Conservation (phyloP, 768 basidiomycete genomes). For the Suillus sp. region DNA sequence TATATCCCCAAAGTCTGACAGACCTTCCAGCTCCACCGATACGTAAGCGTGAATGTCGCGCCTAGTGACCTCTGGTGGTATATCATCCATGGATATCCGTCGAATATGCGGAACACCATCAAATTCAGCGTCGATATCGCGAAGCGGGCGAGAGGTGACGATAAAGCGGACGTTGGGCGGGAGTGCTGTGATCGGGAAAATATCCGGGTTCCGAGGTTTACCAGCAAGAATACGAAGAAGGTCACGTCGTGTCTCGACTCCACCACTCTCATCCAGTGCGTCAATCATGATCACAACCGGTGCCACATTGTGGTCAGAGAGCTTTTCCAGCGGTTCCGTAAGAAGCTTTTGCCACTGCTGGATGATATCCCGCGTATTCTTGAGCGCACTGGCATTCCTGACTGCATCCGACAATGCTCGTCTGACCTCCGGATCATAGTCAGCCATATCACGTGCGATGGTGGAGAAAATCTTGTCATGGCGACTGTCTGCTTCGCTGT, state of each 20-base stretch:
- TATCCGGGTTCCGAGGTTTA: background rate
- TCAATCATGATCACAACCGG: slow-evolving; percentile 31
- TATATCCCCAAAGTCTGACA: background rate
- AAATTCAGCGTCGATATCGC: background rate
- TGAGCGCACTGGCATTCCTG: background rate
- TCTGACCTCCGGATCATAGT: background rate
- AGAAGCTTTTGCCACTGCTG: slow-evolving; percentile 23
- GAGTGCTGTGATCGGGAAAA: background rate
- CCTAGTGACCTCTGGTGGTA: background rate
- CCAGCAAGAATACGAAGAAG: slow-evolving; percentile 17
- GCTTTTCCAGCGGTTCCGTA: slow-evolving; percentile 14
- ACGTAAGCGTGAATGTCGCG: slow-evolving; percentile 7
- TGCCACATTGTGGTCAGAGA: slow-evolving; percentile 10
- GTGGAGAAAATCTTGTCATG: too few relatives aligned
- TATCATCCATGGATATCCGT: background rate
- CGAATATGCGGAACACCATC: background rate
- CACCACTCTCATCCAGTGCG: slow-evolving; percentile 23
- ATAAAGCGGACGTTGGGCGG: slow-evolving; percentile 10
- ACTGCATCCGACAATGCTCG: background rate
- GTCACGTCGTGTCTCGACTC: background rate
- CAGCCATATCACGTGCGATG: too few relatives aligned
- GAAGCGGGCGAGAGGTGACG: slow-evolving; percentile 15
- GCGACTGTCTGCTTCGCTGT: too few relatives aligned
- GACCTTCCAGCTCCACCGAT: background rate
- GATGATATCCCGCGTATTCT: background rate